A percentile compares a stretch with the other conserved stretches of the same genome.
Evolutionary conservation across 805 yeast genomes (phyloP).

Genomic region (Wilhelminamyces savonicus): DNA sequence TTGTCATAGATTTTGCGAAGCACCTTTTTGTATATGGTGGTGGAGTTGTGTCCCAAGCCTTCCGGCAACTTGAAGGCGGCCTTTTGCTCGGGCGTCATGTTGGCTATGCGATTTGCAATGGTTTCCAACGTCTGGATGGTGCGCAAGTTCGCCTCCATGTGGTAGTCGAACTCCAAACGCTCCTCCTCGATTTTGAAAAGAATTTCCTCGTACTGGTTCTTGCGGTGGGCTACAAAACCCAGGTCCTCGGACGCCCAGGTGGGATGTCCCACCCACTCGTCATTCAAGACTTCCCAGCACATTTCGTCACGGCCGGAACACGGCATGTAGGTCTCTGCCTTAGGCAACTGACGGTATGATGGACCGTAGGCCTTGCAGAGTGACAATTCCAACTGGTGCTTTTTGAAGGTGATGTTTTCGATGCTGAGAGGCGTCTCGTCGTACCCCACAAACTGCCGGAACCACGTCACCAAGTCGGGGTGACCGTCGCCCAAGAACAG

Average conservation of each 20-base stretch:
- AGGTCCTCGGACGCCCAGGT: conserved; percentile 99
- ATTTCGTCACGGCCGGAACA: conserved; percentile 97
- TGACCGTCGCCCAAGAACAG: conserved; percentile 74
- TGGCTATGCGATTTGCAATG: conserved; percentile 86
- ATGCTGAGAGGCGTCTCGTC: conserved; percentile 80
- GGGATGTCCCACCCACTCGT: conserved; percentile 99
- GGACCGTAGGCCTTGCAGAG: conserved; percentile 95
- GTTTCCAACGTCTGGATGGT: conserved; percentile 95
- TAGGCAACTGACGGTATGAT: conserved; percentile 86
- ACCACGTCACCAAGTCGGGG: conserved; percentile 81
- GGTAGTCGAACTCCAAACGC: conserved; percentile 93
- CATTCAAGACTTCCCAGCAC: conserved; percentile 98
- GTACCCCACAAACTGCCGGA: conserved; percentile 84
- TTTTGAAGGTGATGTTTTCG: conserved; percentile 82
- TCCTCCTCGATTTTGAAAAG: conserved; percentile 94
- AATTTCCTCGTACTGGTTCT: conserved; percentile 96
- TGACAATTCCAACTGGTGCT: conserved; percentile 84
- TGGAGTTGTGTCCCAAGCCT: conserved; percentile 88
- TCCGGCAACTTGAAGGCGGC: conserved; percentile 81
- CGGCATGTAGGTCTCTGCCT: conserved; percentile 92
- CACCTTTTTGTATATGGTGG: conserved; percentile 89
- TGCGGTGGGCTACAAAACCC: conserved; percentile 97
- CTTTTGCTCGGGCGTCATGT: conserved; percentile 88
- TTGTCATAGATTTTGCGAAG: conserved; percentile 88
- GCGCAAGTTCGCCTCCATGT: conserved; percentile 90